Percentiles rank a stretch among this genome's conserved stretches.
Conservation (phyloP, 768 basidiomycete genomes). For the Macrolepiota fuliginosa region DNA sequence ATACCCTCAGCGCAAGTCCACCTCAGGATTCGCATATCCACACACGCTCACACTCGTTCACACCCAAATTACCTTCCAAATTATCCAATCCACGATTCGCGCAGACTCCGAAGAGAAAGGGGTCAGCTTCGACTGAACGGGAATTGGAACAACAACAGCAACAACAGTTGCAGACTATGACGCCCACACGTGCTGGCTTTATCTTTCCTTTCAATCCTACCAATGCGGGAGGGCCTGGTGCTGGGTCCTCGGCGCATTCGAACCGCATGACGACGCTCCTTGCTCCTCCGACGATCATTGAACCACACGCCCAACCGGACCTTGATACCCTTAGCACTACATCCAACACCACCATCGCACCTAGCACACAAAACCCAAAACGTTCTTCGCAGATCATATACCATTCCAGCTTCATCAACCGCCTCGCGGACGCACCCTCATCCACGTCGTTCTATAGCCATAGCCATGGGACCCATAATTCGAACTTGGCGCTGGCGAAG, state of each 20-base stretch:
- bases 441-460: constrained; percentile 18
- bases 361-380: constrained; percentile 32
- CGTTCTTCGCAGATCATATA: constrained; percentile 80
- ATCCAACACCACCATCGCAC: not conserved
- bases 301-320: constrained; percentile 26
- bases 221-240: not conserved
- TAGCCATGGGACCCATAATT: constrained; percentile 28
- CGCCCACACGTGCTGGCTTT: constrained; percentile 12
- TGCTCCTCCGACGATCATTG: constrained; percentile 48
- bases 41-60: constrained; percentile 66
- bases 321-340: not conserved
- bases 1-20: not conserved
- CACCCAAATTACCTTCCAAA: constrained; percentile 70
- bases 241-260: not conserved
- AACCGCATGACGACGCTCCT: constrained; percentile 33
- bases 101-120: constrained; percentile 51
- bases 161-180: constrained; percentile 1
- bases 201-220: not conserved
- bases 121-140: constrained; percentile 29
- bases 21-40: constrained; percentile 45
- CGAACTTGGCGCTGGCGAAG: constrained; percentile 41
- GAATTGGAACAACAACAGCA: constrained; percentile 2
- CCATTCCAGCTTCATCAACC: constrained; percentile 74
- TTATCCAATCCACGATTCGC: constrained; percentile 42
- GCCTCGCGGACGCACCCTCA: constrained; percentile 51